Conservation (phyloP, 2,329 filamentous ascomycete species). For the Xylariaceae sp. region DNA sequence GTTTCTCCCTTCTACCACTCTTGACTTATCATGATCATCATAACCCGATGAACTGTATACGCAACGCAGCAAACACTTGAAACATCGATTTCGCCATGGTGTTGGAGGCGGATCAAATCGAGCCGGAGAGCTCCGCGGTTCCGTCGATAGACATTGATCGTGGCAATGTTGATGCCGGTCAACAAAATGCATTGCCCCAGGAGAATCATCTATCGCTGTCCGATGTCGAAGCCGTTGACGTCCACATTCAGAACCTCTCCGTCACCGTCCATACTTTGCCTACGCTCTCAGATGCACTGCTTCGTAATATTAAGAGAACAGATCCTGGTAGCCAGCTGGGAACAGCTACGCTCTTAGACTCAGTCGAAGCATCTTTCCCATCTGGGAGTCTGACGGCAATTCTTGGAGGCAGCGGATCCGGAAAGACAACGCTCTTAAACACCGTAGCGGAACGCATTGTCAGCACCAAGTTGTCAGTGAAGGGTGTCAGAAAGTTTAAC, state of each 20-base stretch:
- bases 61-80: too few species aligned
- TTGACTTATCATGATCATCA: too few species aligned
- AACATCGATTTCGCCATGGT: too few species aligned
- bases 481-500: constrained; percentile 61
- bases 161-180: not conserved
- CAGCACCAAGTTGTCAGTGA: constrained; percentile 47
- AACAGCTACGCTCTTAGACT: constrained; percentile 55
- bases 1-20: too few species aligned
- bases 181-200: constrained; percentile 2
- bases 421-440: constrained; percentile 70
- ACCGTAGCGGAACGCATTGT: constrained; percentile 65
- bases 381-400: constrained; percentile 70
- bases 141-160: not conserved
- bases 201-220: constrained; percentile 20
- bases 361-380: constrained; percentile 60
- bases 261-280: constrained; percentile 58
- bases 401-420: constrained; percentile 69
- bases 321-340: constrained; percentile 18
- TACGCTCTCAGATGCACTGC: constrained; percentile 42
- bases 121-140: not conserved
- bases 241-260: constrained; percentile 43
- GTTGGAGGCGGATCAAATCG: not conserved
- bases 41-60: too few species aligned
- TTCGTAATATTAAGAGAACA: constrained; percentile 29
- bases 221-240: constrained; percentile 44